Evolutionary conservation across 345 rosid genomes (phyloP).

Genomic region (Eucalyptus curtisii): DNA sequence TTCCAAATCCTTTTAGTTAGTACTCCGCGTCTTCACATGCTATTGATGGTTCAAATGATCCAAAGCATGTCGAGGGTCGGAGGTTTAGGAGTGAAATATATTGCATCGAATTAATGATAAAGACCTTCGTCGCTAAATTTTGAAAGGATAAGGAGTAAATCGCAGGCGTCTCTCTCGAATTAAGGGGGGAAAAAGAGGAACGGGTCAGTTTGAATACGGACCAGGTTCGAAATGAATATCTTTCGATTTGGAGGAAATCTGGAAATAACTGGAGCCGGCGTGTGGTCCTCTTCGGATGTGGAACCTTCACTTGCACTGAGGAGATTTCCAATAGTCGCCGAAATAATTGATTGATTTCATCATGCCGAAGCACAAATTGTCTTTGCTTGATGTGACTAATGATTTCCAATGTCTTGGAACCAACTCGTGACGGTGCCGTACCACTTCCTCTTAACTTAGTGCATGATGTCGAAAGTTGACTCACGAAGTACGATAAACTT

Average conservation of each 20-base stretch:
- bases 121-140: too few relatives aligned
- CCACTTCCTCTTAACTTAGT: neutral
- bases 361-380: neutral
- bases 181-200: neutral
- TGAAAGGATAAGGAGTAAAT: too few relatives aligned
- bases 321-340: neutral
- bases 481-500: neutral
- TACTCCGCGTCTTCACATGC: neutral
- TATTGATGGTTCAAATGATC: neutral
- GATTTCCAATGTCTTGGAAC: neutral
- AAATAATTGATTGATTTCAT: neutral
- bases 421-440: neutral
- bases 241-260: neutral
- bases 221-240: neutral
- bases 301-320: neutral
- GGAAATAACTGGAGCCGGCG: neutral
- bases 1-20: neutral
- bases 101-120: too few relatives aligned
- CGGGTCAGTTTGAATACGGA: neutral
- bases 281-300: neutral
- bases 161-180: too few relatives aligned
- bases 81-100: too few relatives aligned
- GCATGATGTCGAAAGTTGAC: neutral
- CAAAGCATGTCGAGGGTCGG: neutral
- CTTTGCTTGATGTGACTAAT: neutral